Evolutionary conservation across 2,329 filamentous ascomycete genomes (phyloP).

Genomic region (Talaromyces sp.): DNA sequence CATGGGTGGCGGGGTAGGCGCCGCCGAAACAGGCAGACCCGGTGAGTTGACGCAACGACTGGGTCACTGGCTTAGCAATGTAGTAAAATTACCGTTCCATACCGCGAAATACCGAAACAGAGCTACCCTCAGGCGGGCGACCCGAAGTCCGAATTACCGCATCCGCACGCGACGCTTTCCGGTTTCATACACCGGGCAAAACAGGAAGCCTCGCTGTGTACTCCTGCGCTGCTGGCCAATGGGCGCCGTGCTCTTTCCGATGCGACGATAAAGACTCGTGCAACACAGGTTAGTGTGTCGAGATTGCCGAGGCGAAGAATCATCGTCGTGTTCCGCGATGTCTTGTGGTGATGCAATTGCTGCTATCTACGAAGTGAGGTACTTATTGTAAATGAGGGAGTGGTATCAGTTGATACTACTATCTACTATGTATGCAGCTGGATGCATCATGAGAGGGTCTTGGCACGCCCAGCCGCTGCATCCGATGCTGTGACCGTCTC

Average conservation of each 20-base stretch:
- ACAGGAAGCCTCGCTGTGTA: constrained; percentile 34
- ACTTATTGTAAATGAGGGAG: too few relatives aligned
- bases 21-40: constrained; percentile 24
- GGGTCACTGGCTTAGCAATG: constrained; percentile 15
- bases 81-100: too few relatives aligned
- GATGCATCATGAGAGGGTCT: background rate
- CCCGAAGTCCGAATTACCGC: background rate
- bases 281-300: too few relatives aligned
- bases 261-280: background rate
- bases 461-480: background rate
- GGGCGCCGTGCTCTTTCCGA: background rate
- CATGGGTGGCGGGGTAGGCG: constrained; percentile 17
- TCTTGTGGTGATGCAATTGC: background rate
- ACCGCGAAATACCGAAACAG: background rate
- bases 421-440: background rate
- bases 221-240: constrained; percentile 27
- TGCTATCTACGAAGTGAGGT: background rate
- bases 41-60: constrained; percentile 28
- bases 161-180: constrained; percentile 23
- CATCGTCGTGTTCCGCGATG: background rate
- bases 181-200: constrained; percentile 40
- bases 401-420: too few relatives aligned
- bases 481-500: background rate
- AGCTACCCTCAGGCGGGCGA: background rate
- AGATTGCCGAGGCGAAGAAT: background rate